phyloP scores from a whole-genome alignment of 1,284 basidiomycete genomes.

The Leccinum discolor region DNA sequence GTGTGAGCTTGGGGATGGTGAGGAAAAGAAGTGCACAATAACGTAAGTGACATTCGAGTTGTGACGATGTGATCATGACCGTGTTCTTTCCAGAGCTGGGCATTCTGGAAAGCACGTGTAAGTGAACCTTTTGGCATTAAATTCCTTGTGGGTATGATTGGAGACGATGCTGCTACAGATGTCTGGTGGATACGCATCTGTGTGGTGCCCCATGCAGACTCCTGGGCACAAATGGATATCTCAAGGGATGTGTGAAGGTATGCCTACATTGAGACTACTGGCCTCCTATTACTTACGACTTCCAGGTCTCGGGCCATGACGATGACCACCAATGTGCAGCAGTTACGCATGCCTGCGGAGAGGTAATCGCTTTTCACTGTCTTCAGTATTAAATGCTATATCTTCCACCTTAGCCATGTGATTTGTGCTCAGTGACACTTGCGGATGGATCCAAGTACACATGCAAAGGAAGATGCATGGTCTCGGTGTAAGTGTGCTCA shows the following conservation, averaged over 20 bases:
- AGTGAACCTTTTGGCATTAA: conserved; percentile 14
- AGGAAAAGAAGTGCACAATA: conserved; percentile 38
- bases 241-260: conserved; percentile 49
- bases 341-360: conserved; percentile 49
- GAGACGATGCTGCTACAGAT: conserved; percentile 33
- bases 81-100: conserved; percentile 45
- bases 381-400: not conserved
- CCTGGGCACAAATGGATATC: conserved; percentile 44
- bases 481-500: conserved; percentile 40
- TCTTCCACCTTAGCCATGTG: conserved; percentile 42
- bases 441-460: conserved; percentile 32
- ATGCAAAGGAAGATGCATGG: conserved; percentile 44
- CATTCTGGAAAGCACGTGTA: conserved; percentile 56
- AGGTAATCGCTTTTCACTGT: conserved; percentile 35
- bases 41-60: conserved; percentile 34
- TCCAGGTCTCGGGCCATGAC: conserved; percentile 40
- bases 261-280: not conserved
- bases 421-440: conserved; percentile 32
- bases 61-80: not conserved
- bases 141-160: not conserved
- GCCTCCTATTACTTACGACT: conserved; percentile 13
- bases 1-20: conserved; percentile 7
- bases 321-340: conserved; percentile 56
- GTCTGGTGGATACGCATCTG: conserved; percentile 46
- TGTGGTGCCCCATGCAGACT: conserved; percentile 46